Conservation (phyloP, 495 filamentous ascomycete species). For the Penicillium steckii region DNA sequence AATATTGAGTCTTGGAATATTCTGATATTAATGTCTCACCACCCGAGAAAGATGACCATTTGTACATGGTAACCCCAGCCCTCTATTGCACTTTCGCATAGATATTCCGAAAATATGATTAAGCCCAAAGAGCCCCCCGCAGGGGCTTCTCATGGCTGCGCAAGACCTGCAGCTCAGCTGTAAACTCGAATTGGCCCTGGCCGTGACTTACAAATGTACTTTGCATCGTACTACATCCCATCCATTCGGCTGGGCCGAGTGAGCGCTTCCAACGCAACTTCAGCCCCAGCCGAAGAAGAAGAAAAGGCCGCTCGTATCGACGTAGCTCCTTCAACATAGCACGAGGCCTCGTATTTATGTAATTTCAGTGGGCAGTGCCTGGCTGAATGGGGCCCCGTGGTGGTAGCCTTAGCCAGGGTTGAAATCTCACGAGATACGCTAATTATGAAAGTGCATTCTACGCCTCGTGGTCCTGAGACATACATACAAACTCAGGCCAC, state of each 20-base stretch:
- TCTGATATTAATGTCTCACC: too few species aligned
- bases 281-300: background rate
- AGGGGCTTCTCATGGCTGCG: background rate
- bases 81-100: background rate
- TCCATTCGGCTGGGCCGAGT: background rate
- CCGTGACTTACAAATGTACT: background rate
- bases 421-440: background rate
- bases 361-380: background rate
- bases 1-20: too few species aligned
- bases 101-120: background rate
- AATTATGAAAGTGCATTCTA: background rate
- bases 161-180: background rate
- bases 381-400: background rate
- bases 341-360: background rate
- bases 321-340: background rate
- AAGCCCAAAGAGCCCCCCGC: background rate
- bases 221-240: background rate
- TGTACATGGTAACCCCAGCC: background rate
- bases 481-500: slow-evolving; percentile 1
- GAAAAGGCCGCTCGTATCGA: background rate
- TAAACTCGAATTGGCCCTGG: background rate
- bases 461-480: slow-evolving; percentile 3
- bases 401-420: background rate
- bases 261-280: background rate
- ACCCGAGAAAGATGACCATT: too few species aligned